These are phyloP conservation scores for Euryodendron excelsum DNA, from an alignment of 148 eudicot genomes.

Conservation along the genomic window DNA sequence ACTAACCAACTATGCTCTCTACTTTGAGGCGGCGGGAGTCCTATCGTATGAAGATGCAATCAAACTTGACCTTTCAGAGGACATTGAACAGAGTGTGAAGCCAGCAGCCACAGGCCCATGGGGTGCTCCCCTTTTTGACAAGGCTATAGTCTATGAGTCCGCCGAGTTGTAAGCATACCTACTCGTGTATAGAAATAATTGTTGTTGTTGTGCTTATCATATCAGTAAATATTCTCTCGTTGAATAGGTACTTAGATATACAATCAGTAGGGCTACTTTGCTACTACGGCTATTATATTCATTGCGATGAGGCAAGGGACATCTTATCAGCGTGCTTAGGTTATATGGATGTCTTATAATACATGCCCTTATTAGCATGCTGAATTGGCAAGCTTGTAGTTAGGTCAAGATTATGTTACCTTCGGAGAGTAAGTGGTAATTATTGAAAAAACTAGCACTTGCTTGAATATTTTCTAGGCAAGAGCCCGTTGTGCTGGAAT, in stretches of 20 bases:
- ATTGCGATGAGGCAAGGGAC: no score
- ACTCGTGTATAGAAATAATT: not conserved
- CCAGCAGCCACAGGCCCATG: slow-evolving; percentile 89
- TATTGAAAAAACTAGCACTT: not conserved
- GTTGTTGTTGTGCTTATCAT: not conserved
- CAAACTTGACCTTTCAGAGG: slow-evolving; percentile 64
- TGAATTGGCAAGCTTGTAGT: not conserved
- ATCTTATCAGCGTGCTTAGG: no score
- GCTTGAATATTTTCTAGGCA: slow-evolving; percentile 44
- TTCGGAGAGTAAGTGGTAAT: not conserved
- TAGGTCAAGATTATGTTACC: not conserved
- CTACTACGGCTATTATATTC: no score
- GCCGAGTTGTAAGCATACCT: slow-evolving; percentile 58
- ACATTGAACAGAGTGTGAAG: slow-evolving; percentile 56
- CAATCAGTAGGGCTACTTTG: no score
- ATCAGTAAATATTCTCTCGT: not conserved
- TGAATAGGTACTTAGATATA: not conserved
- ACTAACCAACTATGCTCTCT: slow-evolving; percentile 85
- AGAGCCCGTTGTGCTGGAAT: slow-evolving; percentile 65
- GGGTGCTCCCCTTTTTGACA: slow-evolving; percentile 96
- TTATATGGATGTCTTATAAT: no score
- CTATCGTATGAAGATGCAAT: slow-evolving; percentile 65
- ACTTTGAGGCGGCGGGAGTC: slow-evolving; percentile 79
- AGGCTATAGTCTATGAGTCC: slow-evolving; percentile 70
- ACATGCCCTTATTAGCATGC: not conserved